Evolutionary conservation across 306 rosid species (phyloP).

Genomic region (Pterocarpus macrocarpus): DNA sequence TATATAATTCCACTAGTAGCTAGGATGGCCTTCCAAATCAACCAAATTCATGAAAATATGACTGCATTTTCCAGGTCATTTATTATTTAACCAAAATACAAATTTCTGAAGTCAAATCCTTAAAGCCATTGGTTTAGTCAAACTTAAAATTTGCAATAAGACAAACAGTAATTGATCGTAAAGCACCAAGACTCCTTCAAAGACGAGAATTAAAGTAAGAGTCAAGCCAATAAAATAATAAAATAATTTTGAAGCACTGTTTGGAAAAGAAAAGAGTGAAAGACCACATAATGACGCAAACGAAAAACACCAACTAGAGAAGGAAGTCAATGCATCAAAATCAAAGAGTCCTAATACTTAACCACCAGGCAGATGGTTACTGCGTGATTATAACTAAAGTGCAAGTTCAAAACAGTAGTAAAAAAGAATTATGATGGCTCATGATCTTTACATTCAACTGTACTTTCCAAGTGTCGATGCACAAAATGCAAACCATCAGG

Average conservation of each 20-base stretch:
- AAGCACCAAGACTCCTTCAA: too few relatives aligned
- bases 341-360: conserved; percentile 10
- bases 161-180: too few relatives aligned
- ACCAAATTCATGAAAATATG: conserved; percentile 9
- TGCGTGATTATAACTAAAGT: neutral
- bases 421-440: neutral
- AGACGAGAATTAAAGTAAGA: too few relatives aligned
- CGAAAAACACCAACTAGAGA: neutral
- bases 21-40: conserved; percentile 5
- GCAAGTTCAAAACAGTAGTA: neutral
- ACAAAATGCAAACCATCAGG: conserved; percentile 25
- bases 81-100: neutral
- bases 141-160: too few relatives aligned
- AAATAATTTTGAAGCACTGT: too few relatives aligned
- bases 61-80: conserved; percentile 6
- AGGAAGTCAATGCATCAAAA: conserved; percentile 14
- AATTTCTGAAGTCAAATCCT: too few relatives aligned
- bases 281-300: neutral
- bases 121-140: too few relatives aligned
- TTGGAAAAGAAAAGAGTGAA: neutral
- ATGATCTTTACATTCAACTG: neutral
- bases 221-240: too few relatives aligned
- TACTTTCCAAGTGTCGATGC: neutral
- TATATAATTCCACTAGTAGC: neutral
- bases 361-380: neutral